Conservation (phyloP, 805 yeast species). For the Kodamaea restingae region DNA sequence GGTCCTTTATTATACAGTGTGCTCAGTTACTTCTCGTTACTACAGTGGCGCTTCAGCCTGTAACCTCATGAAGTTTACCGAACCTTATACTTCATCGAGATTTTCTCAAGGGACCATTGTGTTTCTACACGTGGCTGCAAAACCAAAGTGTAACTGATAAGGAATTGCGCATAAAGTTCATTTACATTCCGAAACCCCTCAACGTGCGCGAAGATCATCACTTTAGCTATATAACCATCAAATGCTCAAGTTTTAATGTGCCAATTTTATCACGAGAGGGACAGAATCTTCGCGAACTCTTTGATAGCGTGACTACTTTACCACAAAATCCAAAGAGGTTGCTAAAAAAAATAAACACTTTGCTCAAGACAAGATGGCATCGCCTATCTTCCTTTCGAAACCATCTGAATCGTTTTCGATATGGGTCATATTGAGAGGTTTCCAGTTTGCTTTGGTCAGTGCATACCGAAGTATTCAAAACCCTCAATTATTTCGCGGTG, state of each 20-base stretch:
- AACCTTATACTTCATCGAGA: too few relatives aligned
- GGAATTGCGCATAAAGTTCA: not conserved
- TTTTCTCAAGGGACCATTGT: too few relatives aligned
- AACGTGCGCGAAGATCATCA: not conserved
- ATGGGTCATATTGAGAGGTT: slow-evolving; percentile 47
- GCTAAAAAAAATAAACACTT: not conserved
- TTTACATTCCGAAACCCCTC: not conserved
- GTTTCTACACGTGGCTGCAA: slow-evolving; percentile 2
- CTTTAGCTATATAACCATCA: not conserved
- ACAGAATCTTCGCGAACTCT: too few relatives aligned
- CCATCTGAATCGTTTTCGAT: slow-evolving; percentile 54
- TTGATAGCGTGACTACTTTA: not conserved
- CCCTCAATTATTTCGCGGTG: not conserved
- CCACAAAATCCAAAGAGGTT: not conserved
- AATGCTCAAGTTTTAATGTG: too few relatives aligned
- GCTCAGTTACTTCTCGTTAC: not conserved
- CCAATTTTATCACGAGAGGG: too few relatives aligned
- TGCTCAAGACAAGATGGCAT: slow-evolving; percentile 42
- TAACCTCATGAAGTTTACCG: too few relatives aligned
- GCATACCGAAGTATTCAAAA: slow-evolving; percentile 4
- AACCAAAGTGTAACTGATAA: not conserved
- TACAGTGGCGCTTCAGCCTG: too few relatives aligned
- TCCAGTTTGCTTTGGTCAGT: slow-evolving; percentile 50
- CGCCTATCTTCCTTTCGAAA: slow-evolving; percentile 54
- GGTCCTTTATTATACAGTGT: too few relatives aligned